phyloP scores from a whole-genome alignment of 768 basidiomycete species.

The Russula olivacea region DNA sequence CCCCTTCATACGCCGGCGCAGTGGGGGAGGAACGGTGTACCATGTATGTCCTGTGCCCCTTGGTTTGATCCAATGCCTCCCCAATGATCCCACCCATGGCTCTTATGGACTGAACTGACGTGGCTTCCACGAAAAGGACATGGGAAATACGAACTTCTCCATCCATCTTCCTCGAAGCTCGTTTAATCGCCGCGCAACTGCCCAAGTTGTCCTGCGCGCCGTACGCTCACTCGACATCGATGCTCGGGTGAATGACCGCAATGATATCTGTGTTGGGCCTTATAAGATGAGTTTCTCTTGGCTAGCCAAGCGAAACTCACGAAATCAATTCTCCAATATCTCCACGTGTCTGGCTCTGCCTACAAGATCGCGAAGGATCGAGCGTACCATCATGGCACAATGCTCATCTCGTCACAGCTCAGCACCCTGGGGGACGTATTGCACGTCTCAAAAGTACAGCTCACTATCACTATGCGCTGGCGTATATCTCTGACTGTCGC shows the following conservation, averaged over 20 bases:
- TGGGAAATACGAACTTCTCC: conserved; percentile 96
- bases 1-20: conserved; percentile 77
- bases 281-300: conserved; percentile 73
- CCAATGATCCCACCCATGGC: too few species aligned
- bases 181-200: conserved; percentile 76
- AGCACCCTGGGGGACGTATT: conserved; percentile 68
- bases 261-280: conserved; percentile 79
- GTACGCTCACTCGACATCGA: conserved; percentile 69
- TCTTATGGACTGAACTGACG: too few species aligned
- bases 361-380: conserved; percentile 90
- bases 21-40: conserved; percentile 94
- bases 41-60: conserved; percentile 53
- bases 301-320: conserved; percentile 18
- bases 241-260: conserved; percentile 80
- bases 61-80: not conserved
- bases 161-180: conserved; percentile 78
- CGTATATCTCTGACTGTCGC: not conserved
- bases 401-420: conserved; percentile 85
- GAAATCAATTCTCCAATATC: conserved; percentile 3
- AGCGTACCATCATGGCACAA: conserved; percentile 97
- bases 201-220: conserved; percentile 70
- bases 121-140: conserved; percentile 49
- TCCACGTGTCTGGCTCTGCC: conserved; percentile 92
- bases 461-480: not conserved
- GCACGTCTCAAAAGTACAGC: conserved; percentile 53